Conservation (phyloP, 2,329 filamentous ascomycete genomes). For the Ceratocystis ficicola region DNA sequence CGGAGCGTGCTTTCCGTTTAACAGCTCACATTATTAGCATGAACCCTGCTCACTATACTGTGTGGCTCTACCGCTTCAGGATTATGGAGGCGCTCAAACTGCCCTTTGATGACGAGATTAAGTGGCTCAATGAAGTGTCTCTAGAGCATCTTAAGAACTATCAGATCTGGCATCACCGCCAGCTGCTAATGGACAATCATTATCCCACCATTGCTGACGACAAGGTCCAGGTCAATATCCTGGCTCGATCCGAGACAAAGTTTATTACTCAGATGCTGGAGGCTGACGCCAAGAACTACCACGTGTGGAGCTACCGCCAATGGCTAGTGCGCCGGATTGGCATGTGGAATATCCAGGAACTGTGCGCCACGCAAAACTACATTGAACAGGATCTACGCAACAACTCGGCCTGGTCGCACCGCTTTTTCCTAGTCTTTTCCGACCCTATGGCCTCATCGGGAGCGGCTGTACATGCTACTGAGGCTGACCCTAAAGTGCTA, state of each 20-base stretch:
- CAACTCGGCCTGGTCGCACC: constrained; percentile 95
- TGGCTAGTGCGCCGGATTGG: constrained; percentile 52
- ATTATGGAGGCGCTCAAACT: constrained; percentile 57
- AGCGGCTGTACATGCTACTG: constrained; percentile 36
- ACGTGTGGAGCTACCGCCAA: constrained; percentile 94
- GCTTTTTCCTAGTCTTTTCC: constrained; percentile 82
- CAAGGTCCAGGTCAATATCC: constrained; percentile 41
- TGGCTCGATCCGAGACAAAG: constrained; percentile 53
- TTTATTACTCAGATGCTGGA: constrained; percentile 74
- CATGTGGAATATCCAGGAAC: constrained; percentile 58
- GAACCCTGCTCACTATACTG: constrained; percentile 96
- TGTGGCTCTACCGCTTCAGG: constrained; percentile 89
- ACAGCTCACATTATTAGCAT: constrained; percentile 83
- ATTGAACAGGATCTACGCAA: constrained; percentile 76
- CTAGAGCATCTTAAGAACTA: constrained; percentile 90
- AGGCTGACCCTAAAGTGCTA: constrained; percentile 45
- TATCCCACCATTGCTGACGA: constrained; percentile 49
- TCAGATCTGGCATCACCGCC: constrained; percentile 81
- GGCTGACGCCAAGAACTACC: constrained; percentile 91
- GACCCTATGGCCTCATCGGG: constrained; percentile 41
- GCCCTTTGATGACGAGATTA: constrained; percentile 57
- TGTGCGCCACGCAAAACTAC: constrained; percentile 58
- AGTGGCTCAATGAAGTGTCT: constrained; percentile 76
- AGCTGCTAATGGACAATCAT: constrained; percentile 50
- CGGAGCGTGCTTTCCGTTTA: constrained; percentile 61